Percentiles rank a stretch among this genome's conserved stretches.
phyloP scores from a whole-genome alignment of 2,329 filamentous ascomycete genomes.

The Fusarium metavorans region DNA sequence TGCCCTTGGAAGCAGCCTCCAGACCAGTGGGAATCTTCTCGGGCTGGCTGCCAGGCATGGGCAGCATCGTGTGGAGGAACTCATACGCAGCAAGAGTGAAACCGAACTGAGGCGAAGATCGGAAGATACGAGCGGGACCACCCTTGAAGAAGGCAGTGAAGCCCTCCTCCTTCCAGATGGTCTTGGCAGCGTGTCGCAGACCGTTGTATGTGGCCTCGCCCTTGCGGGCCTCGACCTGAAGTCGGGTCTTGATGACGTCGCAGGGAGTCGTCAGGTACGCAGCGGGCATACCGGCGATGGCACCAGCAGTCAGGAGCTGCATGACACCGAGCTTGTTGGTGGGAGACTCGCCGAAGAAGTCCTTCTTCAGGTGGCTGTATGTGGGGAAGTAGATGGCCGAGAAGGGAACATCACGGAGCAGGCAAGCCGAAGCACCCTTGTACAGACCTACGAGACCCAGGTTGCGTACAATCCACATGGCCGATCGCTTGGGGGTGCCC shows the following conservation, averaged over 20 bases:
- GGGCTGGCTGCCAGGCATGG: slow-evolving; percentile 73
- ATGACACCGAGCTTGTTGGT: slow-evolving; percentile 90
- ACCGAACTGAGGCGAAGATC: slow-evolving; percentile 96
- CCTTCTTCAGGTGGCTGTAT: slow-evolving; percentile 93
- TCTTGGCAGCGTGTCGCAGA: slow-evolving; percentile 85
- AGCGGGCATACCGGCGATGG: slow-evolving; percentile 91
- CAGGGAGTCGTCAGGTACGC: slow-evolving; percentile 97
- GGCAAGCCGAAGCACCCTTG: slow-evolving; percentile 94
- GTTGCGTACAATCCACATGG: slow-evolving; percentile 98
- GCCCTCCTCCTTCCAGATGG: slow-evolving; percentile 90
- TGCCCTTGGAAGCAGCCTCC: slow-evolving; percentile 59
- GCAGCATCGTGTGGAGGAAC: slow-evolving; percentile 83
- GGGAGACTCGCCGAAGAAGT: slow-evolving; percentile 89
- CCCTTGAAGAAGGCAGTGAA: slow-evolving; percentile 99
- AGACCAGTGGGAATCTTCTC: slow-evolving; percentile 69
- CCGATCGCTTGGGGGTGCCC: slow-evolving; percentile 86
- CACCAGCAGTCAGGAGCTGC: slow-evolving; percentile 93
- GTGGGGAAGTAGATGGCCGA: slow-evolving; percentile 99
- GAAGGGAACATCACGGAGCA: slow-evolving; percentile 96
- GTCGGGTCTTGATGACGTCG: slow-evolving; percentile 98
- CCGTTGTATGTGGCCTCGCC: slow-evolving; percentile 90
- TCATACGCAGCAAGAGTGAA: slow-evolving; percentile 98
- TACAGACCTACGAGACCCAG: slow-evolving; percentile 94
- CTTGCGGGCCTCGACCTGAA: slow-evolving; percentile 97
- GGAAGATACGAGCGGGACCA: slow-evolving; percentile 92